These are phyloP conservation scores for Funneliformis caledonium DNA, from an alignment of 371 early-diverging fungal species.

Conservation along the genomic window DNA sequence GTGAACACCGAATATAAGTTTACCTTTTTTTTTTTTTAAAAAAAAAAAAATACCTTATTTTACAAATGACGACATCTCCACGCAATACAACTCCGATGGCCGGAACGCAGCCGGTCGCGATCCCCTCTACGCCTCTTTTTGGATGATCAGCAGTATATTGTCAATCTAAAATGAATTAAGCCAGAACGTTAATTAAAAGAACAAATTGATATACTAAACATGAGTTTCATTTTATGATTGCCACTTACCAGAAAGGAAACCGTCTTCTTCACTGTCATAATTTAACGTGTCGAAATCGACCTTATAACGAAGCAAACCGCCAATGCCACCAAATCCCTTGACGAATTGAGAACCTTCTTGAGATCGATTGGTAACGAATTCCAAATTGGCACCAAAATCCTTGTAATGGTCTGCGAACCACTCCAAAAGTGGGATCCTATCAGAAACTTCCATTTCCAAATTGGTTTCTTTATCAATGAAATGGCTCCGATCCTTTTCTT, in stretches of 20 bases:
- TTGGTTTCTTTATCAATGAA: conserved; percentile 71
- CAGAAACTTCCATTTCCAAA: conserved; percentile 77
- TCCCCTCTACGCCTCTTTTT: conserved; percentile 10
- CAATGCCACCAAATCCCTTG: conserved; percentile 99
- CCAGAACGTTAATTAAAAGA: neutral
- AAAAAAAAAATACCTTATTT: neutral
- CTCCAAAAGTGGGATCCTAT: conserved; percentile 88
- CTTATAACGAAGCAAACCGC: conserved; percentile 98
- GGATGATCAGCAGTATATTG: conserved; percentile 17
- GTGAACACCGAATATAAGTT: no score
- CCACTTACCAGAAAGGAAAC: conserved; percentile 49
- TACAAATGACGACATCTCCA: neutral
- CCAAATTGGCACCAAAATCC: conserved; percentile 93
- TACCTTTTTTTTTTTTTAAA: neutral
- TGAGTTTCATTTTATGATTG: neutral
- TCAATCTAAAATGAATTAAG: conserved; percentile 1
- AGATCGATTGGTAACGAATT: conserved; percentile 97
- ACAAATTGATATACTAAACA: neutral
- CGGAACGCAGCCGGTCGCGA: conserved; percentile 1
- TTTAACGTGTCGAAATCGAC: conserved; percentile 73
- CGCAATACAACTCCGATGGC: neutral
- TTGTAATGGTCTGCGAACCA: conserved; percentile 99
- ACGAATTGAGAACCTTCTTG: conserved; percentile 99
- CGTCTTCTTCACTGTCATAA: conserved; percentile 53
- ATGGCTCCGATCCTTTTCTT: conserved; percentile 76